phyloP scores from a whole-genome alignment of 2,329 filamentous ascomycete genomes.

The Colletotrichum sp. region DNA sequence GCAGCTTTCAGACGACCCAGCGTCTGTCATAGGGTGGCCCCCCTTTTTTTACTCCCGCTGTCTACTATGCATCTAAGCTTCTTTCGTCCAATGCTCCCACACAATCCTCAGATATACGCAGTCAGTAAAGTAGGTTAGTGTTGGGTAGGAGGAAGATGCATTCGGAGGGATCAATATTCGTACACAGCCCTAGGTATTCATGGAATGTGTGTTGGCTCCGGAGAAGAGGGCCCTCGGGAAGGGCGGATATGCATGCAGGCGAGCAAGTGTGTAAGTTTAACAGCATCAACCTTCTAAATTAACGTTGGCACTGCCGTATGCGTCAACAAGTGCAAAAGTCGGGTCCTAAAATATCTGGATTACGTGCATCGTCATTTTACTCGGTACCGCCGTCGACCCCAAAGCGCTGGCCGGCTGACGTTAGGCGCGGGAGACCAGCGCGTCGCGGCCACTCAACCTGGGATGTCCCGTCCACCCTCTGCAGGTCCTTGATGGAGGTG shows the following conservation, averaged over 20 bases:
- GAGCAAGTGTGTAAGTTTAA: neutral
- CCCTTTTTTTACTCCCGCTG: neutral
- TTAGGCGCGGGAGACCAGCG: conserved; percentile 13
- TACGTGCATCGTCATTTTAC: conserved; percentile 4
- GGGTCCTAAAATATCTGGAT: neutral
- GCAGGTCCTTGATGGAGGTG: neutral
- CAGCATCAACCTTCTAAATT: neutral
- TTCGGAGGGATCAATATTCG: neutral
- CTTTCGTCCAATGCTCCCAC: neutral
- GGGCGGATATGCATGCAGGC: neutral
- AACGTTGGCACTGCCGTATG: neutral
- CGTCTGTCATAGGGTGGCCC: neutral
- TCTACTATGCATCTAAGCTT: neutral
- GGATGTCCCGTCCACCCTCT: neutral
- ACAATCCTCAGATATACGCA: neutral
- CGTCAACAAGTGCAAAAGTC: neutral
- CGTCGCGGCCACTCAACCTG: neutral
- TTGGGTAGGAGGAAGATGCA: neutral
- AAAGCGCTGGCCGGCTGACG: conserved; percentile 5
- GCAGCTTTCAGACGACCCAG: neutral
- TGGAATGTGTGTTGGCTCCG: neutral
- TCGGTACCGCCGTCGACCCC: neutral
- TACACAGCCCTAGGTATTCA: neutral
- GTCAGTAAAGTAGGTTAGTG: neutral
- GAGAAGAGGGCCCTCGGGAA: neutral